Evolutionary conservation across 2,329 filamentous ascomycete genomes (phyloP).

Genomic region (Neopestalotiopsis clavispora): DNA sequence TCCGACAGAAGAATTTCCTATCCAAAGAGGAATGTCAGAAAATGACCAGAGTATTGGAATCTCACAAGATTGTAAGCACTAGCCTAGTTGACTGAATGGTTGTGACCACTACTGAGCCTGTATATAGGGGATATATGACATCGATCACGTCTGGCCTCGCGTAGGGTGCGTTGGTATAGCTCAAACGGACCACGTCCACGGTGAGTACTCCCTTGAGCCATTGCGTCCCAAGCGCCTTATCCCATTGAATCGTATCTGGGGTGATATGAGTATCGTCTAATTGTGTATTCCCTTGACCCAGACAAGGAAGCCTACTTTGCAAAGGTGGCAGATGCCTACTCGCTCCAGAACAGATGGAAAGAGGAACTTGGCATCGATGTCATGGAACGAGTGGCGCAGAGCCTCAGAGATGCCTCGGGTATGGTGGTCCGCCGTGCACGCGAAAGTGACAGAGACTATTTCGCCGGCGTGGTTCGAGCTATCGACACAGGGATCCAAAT

Average conservation of each 20-base stretch:
- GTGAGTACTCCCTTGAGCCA: too few relatives aligned
- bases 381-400: neutral
- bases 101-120: neutral
- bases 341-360: neutral
- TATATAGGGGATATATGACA: neutral
- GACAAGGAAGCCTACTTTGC: too few relatives aligned
- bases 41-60: neutral
- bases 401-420: neutral
- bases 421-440: neutral
- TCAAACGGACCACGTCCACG: too few relatives aligned
- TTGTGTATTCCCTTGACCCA: too few relatives aligned
- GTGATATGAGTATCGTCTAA: too few relatives aligned
- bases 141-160: neutral
- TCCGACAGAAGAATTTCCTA: neutral
- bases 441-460: neutral
- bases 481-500: neutral
- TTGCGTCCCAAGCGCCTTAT: too few relatives aligned
- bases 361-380: constrained; percentile 1
- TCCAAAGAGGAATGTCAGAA: neutral
- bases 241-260: too few relatives aligned
- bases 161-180: too few relatives aligned
- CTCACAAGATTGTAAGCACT: neutral
- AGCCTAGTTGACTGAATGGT: too few relatives aligned
- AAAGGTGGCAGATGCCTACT: too few relatives aligned
- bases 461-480: neutral